Conservation (phyloP, 257 asterid species). For the Linderniella brevidens region DNA sequence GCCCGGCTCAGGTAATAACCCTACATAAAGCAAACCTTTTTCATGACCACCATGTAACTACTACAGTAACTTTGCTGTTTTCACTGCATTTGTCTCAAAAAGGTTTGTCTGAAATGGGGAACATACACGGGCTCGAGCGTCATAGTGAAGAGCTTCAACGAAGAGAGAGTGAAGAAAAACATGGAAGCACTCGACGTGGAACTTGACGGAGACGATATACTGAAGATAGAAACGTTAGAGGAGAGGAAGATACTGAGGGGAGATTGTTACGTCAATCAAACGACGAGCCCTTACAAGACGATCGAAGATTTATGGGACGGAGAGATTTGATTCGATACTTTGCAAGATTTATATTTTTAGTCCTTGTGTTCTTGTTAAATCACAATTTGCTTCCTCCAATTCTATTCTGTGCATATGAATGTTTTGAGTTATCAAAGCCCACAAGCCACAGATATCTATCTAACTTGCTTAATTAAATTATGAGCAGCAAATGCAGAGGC, state of each 20-base stretch:
- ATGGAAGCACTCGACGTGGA: conserved; percentile 32
- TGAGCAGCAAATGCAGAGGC: too few relatives aligned
- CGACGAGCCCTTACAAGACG: conserved; percentile 57
- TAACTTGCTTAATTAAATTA: too few relatives aligned
- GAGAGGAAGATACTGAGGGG: conserved; percentile 66
- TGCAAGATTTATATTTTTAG: too few relatives aligned
- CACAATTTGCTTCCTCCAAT: too few relatives aligned
- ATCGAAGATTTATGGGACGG: conserved; percentile 71
- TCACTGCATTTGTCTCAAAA: neutral
- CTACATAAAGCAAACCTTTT: neutral
- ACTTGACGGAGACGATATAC: conserved; percentile 28
- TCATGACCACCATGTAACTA: neutral
- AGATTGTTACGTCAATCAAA: conserved; percentile 41
- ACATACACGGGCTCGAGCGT: conserved; percentile 51
- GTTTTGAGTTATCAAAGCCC: too few relatives aligned
- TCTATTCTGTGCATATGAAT: too few relatives aligned
- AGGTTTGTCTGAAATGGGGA: conserved; percentile 73
- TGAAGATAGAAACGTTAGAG: conserved; percentile 37
- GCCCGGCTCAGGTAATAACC: conserved; percentile 62
- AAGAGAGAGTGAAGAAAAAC: conserved; percentile 57
- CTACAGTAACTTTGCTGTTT: neutral
- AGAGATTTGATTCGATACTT: conserved; percentile 26
- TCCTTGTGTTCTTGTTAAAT: too few relatives aligned
- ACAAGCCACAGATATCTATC: too few relatives aligned
- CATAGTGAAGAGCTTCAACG: conserved; percentile 63